Evolutionary conservation across 2,329 filamentous ascomycete species (phyloP).

Genomic region (Botrytis sinoallii): DNA sequence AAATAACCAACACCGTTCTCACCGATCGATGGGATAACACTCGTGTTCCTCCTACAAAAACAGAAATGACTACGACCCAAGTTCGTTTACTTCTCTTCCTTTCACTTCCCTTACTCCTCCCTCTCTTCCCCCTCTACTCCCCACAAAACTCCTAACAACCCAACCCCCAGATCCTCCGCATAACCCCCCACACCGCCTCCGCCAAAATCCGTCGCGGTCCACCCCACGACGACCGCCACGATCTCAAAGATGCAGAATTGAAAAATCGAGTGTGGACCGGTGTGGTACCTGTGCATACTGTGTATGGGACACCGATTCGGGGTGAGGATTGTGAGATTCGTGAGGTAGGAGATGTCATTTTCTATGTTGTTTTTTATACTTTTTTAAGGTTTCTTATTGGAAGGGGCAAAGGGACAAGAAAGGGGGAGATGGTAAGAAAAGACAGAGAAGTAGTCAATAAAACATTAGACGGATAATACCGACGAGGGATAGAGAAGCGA

Average conservation of each 20-base stretch:
- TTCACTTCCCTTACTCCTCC: neutral
- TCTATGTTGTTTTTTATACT: rapidly evolving
- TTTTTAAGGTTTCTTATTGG: neutral
- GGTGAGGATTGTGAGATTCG: slow-evolving; percentile 27
- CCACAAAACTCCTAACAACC: neutral
- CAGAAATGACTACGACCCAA: slow-evolving; percentile 69
- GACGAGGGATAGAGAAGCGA: too few species aligned
- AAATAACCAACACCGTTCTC: slow-evolving; percentile 74
- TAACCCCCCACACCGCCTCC: slow-evolving; percentile 67
- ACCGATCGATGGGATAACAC: slow-evolving; percentile 65
- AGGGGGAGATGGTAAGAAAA: slow-evolving; percentile 40
- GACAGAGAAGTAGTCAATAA: neutral
- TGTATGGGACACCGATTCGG: slow-evolving; percentile 46
- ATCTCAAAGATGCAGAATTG: slow-evolving; percentile 45
- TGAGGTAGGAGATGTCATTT: slow-evolving; percentile 35
- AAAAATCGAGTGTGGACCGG: slow-evolving; percentile 52
- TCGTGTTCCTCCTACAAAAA: slow-evolving; percentile 65
- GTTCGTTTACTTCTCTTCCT: neutral
- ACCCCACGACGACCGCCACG: slow-evolving; percentile 53
- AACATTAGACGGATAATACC: too few species aligned
- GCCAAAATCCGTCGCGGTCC: slow-evolving; percentile 69
- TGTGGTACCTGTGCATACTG: slow-evolving; percentile 60
- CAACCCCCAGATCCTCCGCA: slow-evolving; percentile 56
- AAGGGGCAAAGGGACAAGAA: too few species aligned
- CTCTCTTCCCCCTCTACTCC: neutral